These are phyloP conservation scores for Calonectria multiphialidica DNA, from an alignment of 2,329 filamentous ascomycete genomes.

Conservation along the genomic window DNA sequence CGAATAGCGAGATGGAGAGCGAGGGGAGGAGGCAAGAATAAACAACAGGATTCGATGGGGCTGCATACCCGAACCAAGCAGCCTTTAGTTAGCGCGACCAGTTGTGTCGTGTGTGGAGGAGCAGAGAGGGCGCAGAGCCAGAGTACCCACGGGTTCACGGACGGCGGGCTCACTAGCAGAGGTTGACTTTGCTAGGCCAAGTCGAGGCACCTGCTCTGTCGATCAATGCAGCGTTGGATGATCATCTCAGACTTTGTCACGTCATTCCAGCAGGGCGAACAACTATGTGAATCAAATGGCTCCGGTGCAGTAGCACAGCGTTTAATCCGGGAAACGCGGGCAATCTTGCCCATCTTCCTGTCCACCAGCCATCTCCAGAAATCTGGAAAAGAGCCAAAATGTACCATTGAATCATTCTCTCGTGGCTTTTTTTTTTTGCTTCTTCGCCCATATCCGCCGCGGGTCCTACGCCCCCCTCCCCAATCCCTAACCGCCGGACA, in stretches of 20 bases:
- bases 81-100: not conserved
- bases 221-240: conserved; percentile 1
- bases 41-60: not conserved
- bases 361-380: not conserved
- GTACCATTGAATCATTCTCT: not conserved
- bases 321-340: not conserved
- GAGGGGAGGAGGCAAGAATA: not conserved
- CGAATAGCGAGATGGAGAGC: not conserved
- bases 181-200: conserved; percentile 15
- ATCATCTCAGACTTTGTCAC: conserved; percentile 13
- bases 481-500: not conserved
- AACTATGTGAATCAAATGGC: not conserved
- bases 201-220: conserved; percentile 13
- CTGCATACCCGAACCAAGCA: conserved; percentile 1
- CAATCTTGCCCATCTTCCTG: not conserved
- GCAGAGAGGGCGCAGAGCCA: not conserved
- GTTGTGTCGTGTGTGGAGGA: not conserved
- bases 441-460: not conserved
- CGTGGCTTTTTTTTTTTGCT: not conserved
- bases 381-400: not conserved
- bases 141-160: conserved; percentile 12
- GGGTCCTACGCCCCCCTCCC: not conserved
- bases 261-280: conserved; percentile 17
- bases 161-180: conserved; percentile 1
- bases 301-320: not conserved